phyloP scores from a whole-genome alignment of 1,284 basidiomycete species.

The Fomes fomentarius region DNA sequence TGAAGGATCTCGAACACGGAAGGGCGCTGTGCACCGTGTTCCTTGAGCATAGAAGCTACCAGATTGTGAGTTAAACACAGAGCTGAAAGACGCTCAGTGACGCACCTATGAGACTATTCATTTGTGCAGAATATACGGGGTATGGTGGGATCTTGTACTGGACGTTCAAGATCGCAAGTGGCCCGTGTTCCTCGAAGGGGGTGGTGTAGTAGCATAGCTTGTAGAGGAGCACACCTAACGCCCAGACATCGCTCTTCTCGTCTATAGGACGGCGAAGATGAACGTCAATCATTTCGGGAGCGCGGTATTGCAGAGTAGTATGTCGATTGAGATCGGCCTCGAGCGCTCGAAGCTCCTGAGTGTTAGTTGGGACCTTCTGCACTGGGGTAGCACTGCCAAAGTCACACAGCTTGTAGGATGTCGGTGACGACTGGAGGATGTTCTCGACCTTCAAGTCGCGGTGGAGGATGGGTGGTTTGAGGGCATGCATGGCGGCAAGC shows the following conservation, averaged over 20 bases:
- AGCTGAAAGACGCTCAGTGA: conserved; percentile 6
- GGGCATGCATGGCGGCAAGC: conserved; percentile 95
- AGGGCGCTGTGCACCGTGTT: conserved; percentile 83
- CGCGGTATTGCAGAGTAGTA: conserved; percentile 94
- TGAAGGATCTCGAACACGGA: conserved; percentile 80
- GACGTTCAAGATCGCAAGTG: conserved; percentile 94
- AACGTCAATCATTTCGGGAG: conserved; percentile 98
- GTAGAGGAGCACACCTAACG: conserved; percentile 77
- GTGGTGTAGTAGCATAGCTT: conserved; percentile 98
- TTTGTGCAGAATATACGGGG: conserved; percentile 87
- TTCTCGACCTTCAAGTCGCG: conserved; percentile 99
- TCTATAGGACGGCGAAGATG: conserved; percentile 84
- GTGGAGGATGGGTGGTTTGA: conserved; percentile 88
- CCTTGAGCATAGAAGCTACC: conserved; percentile 84
- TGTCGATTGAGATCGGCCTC: conserved; percentile 94
- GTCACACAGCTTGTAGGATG: conserved; percentile 95
- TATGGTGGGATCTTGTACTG: conserved; percentile 94
- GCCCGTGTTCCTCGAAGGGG: conserved; percentile 96
- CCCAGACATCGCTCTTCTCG: conserved; percentile 89
- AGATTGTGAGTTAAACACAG: not conserved
- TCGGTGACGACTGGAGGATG: conserved; percentile 80
- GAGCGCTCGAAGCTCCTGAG: conserved; percentile 82
- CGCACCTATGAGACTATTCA: conserved; percentile 89
- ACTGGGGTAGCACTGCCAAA: conserved; percentile 93
- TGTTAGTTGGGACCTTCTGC: conserved; percentile 70